Evolutionary conservation across 1,284 basidiomycete genomes (phyloP).

Genomic region (Inonotus obliquus): DNA sequence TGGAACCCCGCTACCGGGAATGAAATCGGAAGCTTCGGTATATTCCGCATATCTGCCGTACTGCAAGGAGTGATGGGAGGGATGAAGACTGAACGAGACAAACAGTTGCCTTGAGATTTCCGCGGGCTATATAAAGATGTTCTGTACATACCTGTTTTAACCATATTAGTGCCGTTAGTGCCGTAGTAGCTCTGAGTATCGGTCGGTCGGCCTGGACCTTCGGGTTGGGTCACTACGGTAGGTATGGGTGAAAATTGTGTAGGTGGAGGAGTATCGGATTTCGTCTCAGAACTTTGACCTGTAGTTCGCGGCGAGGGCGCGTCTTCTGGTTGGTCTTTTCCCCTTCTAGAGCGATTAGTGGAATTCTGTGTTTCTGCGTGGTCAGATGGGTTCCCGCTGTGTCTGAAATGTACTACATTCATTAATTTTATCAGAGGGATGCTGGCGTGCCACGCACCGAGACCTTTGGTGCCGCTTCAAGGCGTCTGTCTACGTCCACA

Average conservation of each 20-base stretch:
- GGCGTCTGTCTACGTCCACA: constrained; percentile 47
- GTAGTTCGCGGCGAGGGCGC: constrained; percentile 24
- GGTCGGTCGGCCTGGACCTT: constrained; percentile 28
- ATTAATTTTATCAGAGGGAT: neutral
- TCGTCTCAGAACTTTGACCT: neutral
- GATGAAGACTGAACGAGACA: constrained; percentile 17
- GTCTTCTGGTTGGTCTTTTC: constrained; percentile 32
- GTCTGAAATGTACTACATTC: constrained; percentile 34
- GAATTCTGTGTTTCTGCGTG: constrained; percentile 44
- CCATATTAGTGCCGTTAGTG: constrained; percentile 56
- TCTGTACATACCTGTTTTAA: constrained; percentile 31
- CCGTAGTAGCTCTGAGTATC: constrained; percentile 58
- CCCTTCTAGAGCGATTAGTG: constrained; percentile 24
- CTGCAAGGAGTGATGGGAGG: constrained; percentile 30
- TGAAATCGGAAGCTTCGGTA: constrained; percentile 38
- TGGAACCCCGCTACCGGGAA: constrained; percentile 48
- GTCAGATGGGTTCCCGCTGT: constrained; percentile 66
- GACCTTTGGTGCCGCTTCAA: constrained; percentile 61
- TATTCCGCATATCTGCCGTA: constrained; percentile 29
- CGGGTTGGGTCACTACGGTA: constrained; percentile 28
- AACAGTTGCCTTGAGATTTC: constrained; percentile 20
- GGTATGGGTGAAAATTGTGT: constrained; percentile 34
- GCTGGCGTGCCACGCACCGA: constrained; percentile 37
- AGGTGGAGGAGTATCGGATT: neutral
- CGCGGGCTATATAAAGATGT: constrained; percentile 5